These are phyloP conservation scores for Cicer bijugum DNA, from an alignment of 306 rosid species.

Conservation along the genomic window DNA sequence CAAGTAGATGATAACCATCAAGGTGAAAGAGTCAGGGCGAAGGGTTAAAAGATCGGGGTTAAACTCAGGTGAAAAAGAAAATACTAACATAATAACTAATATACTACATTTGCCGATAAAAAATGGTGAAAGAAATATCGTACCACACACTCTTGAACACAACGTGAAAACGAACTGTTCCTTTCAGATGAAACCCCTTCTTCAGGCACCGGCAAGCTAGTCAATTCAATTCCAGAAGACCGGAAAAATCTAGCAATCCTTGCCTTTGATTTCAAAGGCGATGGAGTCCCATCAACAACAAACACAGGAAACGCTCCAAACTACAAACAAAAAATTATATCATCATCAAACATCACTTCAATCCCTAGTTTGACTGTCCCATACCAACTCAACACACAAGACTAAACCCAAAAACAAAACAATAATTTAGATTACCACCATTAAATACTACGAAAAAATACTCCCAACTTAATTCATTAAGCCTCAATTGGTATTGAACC, in stretches of 20 bases:
- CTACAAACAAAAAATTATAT: conserved; percentile 52
- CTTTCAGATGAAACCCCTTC: conserved; percentile 71
- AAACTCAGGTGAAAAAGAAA: too few species aligned
- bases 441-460: conserved; percentile 30
- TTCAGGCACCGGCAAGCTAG: conserved; percentile 60
- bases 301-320: conserved; percentile 93
- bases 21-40: background rate
- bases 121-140: conserved; percentile 25
- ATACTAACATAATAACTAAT: too few species aligned
- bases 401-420: background rate
- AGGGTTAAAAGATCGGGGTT: too few species aligned
- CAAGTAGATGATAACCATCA: conserved; percentile 24
- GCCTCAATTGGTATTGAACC: background rate
- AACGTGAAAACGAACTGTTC: conserved; percentile 59
- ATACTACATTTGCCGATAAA: too few species aligned
- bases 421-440: conserved; percentile 3
- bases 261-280: conserved; percentile 71
- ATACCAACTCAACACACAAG: conserved; percentile 9
- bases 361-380: background rate
- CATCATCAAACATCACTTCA: conserved; percentile 36
- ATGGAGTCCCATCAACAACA: conserved; percentile 83
- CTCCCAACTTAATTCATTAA: background rate
- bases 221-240: conserved; percentile 66
- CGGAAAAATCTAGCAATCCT: conserved; percentile 72
- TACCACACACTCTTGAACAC: conserved; percentile 89